Evolutionary conservation across 768 basidiomycete species (phyloP).

Genomic region (Leccinum incarnatum): DNA sequence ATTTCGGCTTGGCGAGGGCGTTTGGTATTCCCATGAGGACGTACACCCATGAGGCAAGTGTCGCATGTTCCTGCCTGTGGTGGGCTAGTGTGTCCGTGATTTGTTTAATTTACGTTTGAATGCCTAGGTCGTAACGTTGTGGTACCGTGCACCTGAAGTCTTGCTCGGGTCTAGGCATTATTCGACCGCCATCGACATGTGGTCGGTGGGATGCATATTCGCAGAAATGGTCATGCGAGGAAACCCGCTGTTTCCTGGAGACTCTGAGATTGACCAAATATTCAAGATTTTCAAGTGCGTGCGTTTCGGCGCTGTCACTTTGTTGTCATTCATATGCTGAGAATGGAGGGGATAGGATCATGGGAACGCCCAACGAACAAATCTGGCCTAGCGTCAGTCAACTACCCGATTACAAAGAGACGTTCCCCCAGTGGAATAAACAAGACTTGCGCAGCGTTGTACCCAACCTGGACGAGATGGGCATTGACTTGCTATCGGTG

Average conservation of each 20-base stretch:
- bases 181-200: slow-evolving; percentile 98
- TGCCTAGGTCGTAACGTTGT: slow-evolving; percentile 91
- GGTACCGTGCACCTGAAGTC: slow-evolving; percentile 99
- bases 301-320: not conserved
- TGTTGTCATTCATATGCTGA: not conserved
- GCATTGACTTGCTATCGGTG: slow-evolving; percentile 80
- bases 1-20: slow-evolving; percentile 93
- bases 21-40: slow-evolving; percentile 98
- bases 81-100: not conserved
- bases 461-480: slow-evolving; percentile 67
- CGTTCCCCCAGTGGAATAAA: slow-evolving; percentile 92
- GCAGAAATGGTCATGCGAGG: slow-evolving; percentile 98
- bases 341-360: slow-evolving; percentile 52
- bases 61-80: slow-evolving; percentile 3
- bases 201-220: slow-evolving; percentile 99
- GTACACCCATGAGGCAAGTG: slow-evolving; percentile 93
- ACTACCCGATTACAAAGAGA: slow-evolving; percentile 92
- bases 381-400: slow-evolving; percentile 87
- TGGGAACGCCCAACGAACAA: slow-evolving; percentile 92
- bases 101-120: slow-evolving; percentile 9
- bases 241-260: slow-evolving; percentile 92
- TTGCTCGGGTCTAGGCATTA: slow-evolving; percentile 95
- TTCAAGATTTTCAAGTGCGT: slow-evolving; percentile 95
- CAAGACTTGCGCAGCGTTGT: slow-evolving; percentile 70
- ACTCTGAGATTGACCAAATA: slow-evolving; percentile 99